Base-by-base conservation (phyloP, 768 basidiomycete species). In the Tricholoma sp. region DNA sequence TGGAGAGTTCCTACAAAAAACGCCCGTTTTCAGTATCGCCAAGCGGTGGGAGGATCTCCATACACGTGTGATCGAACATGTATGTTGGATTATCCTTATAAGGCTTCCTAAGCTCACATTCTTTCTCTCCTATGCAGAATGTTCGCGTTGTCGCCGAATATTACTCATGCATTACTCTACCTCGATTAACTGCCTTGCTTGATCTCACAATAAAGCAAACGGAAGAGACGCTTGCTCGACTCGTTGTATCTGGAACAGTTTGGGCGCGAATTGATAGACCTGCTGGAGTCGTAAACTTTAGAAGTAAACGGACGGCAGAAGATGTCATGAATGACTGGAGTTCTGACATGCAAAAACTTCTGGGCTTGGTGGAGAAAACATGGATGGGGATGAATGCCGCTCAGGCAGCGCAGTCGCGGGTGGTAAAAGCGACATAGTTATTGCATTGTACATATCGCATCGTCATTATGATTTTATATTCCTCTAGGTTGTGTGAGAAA, bases 281-380 rank as follows among this genome's bases (percentile, higher is more conserved):
- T 51, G 79, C 88, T 2, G 95, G 94, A 3, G 82, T 98, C 55
- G 84, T 99, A 56, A 88, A 79, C 67, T 99, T 99, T 79, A 83
- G 85, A 64, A 83, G 80, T 64, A 89, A 88, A 72, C 84, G 85
- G 62, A 86, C 80, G 55, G 83, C 91, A 1, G 95, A 98, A 67
- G 94, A 97, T 65, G 88, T 94, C 5, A 88, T 99, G 87, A 98
- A 98, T 67, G 92, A 93, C 60, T 99, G 97, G 96, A 95, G 93
- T 72, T 90, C 86, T 19, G 95, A 98, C 67, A 93, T 99, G 83
- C 90, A 88, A 66, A 94, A 89, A 74, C 74, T 99, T 66, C 78
- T 99, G 59, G 83, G 89, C 16, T 73, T 97, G 41, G 91, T 94
- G 12, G 97, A 99, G 76, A 98, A 98, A 83, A 94, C 93, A n/a